Evolutionary conservation across 208 protist species (phyloP), one percentile per base, ranked within the genome.

Genomic region (Endotrypanum monterogeii): DNA sequence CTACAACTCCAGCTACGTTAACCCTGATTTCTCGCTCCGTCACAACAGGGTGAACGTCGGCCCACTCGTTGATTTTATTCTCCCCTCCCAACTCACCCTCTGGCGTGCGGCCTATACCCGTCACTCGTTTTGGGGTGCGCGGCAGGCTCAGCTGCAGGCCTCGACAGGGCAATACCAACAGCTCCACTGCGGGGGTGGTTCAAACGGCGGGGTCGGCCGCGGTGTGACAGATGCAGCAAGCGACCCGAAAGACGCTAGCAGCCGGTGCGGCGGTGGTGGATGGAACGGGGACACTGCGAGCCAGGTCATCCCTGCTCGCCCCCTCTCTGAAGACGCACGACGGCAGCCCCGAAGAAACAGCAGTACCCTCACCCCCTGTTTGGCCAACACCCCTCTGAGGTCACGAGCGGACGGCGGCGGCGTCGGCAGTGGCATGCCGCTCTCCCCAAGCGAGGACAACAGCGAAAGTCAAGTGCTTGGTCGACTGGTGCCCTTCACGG

Each of bases 101-200:
- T 91, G 87, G 87, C 71, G 75, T n/a, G 44, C 56, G 1, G 83
- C 81, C 6, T 87, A 86, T 72, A 41, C 82, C 0, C 87, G 87
- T 11, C 80, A 91, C 48, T 82, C 75, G 18, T 90, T 86, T 68
- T 86, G 77, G 76, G 63, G 30, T 23, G 73, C 54, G 57, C 76
- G 83, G 35, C 60, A 56, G 23, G 8, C 46, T 4, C 73, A 80
- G 75, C 74, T 90, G 71, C 80, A 83, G 58, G 66, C 72, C 32
- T 63, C 73, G 6, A 60, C 68, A 3, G 73, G 67, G 4, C 72
- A 76, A 60, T 32, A 68, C 20, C 46, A 60, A 1, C 69, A 65
- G 28, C 56, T 28, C n/a, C 54, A 62, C 8, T 12, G 32, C 12
- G 4, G 28, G 32, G 16, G 32, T 25, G 57, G 30, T 7, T 28